A percentile compares a stretch with the other conserved stretches of the same genome.
Evolutionary conservation across 371 early-diverging fungal genomes (phyloP).

Genomic region (Mucor ambiguus): DNA sequence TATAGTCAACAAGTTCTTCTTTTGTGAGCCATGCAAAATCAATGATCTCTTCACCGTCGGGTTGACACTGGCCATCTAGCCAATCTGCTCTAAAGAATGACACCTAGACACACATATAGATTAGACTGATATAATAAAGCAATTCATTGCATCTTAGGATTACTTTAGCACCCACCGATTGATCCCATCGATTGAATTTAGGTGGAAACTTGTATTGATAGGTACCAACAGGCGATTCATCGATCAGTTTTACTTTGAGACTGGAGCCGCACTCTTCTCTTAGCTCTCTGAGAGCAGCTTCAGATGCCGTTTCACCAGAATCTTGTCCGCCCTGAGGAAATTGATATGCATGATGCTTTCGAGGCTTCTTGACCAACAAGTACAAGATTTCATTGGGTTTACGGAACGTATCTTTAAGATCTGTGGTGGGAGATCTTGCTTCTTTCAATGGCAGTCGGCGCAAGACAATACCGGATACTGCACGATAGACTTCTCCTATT

Average conservation of each 20-base stretch:
- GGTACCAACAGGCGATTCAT: conserved; percentile 70
- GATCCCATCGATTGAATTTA: conserved; percentile 26
- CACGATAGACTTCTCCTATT: conserved; percentile 21
- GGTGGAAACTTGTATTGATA: conserved; percentile 56
- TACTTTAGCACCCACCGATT: conserved; percentile 39
- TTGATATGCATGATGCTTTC: conserved; percentile 67
- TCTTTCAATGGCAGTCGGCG: conserved; percentile 12
- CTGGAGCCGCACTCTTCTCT: conserved; percentile 71
- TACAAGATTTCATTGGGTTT: conserved; percentile 52
- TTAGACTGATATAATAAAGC: neutral
- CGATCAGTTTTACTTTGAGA: conserved; percentile 77
- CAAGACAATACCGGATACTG: conserved; percentile 23
- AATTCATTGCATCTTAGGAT: neutral
- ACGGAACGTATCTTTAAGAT: conserved; percentile 10
- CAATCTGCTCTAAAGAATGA: conserved; percentile 39
- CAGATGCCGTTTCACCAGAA: conserved; percentile 63
- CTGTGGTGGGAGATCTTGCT: neutral
- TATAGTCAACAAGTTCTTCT: conserved; percentile 67
- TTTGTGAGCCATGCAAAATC: conserved; percentile 88
- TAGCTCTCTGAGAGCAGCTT: conserved; percentile 76
- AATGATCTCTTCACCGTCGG: conserved; percentile 59
- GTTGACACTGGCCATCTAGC: conserved; percentile 53
- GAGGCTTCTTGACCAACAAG: conserved; percentile 72
- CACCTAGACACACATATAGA: conserved; percentile 31
- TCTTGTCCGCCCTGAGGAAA: conserved; percentile 78